Percentiles rank a stretch among this genome's conserved stretches.
Conservation (phyloP, 306 rosid genomes). For the Carpinus fangiana region DNA sequence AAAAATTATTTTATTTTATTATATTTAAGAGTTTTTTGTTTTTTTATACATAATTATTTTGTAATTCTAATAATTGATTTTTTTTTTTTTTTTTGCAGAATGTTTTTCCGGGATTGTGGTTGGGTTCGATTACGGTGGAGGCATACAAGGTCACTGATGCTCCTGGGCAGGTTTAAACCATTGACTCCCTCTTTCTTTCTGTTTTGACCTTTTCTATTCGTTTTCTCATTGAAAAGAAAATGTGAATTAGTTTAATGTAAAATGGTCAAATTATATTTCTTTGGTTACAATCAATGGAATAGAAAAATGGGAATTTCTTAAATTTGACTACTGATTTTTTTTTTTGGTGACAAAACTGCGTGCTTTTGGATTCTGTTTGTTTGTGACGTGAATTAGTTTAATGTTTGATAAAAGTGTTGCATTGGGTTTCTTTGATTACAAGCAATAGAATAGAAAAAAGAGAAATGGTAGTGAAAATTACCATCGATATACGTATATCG, state of each 20-base stretch:
- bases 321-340: not conserved
- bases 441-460: too few relatives aligned
- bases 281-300: conserved; percentile 1
- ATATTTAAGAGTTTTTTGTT: not conserved
- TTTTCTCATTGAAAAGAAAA: not conserved
- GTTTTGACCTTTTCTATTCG: not conserved
- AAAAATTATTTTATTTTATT: not conserved
- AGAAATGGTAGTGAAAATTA: too few relatives aligned
- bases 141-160: conserved; percentile 31
- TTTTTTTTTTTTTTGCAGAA: conserved; percentile 32
- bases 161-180: conserved; percentile 29
- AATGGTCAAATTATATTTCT: not conserved
- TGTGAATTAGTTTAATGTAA: not conserved
- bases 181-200: not conserved
- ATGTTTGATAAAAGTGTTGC: too few relatives aligned
- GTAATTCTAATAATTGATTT: too few relatives aligned
- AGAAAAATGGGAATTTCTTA: not conserved
- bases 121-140: conserved; percentile 16
- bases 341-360: not conserved
- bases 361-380: not conserved
- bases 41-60: not conserved
- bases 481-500: too few relatives aligned
- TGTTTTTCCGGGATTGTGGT: conserved; percentile 31
- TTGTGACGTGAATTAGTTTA: too few relatives aligned
- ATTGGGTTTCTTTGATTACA: too few relatives aligned